Percentiles rank a stretch among this genome's conserved stretches.
phyloP scores from a whole-genome alignment of 345 rosid genomes.

The Dimocarpus longan region DNA sequence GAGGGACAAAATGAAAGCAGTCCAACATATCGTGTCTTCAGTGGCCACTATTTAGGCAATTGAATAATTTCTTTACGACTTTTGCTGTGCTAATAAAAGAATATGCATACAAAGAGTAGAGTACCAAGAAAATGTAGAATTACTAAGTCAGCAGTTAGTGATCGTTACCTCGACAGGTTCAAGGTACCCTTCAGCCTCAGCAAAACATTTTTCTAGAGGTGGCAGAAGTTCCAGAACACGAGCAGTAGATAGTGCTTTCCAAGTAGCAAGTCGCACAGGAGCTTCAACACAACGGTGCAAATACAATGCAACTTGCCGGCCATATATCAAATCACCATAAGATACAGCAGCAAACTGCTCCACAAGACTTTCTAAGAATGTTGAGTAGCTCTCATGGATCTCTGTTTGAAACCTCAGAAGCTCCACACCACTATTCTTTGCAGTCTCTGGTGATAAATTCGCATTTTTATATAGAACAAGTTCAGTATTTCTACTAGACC shows the following conservation, averaged over 20 bases:
- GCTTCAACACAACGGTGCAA: constrained; percentile 70
- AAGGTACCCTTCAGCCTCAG: constrained; percentile 69
- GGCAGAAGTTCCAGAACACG: constrained; percentile 86
- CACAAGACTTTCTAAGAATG: constrained; percentile 69
- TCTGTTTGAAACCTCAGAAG: constrained; percentile 69
- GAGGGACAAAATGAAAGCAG: not conserved
- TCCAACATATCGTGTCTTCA: not conserved
- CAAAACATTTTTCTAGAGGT: constrained; percentile 64
- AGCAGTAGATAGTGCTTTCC: constrained; percentile 66
- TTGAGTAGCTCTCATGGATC: constrained; percentile 72
- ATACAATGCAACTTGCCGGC: constrained; percentile 78
- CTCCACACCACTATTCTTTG: constrained; percentile 27
- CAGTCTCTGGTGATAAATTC: constrained; percentile 24
- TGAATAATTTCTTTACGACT: not conserved
- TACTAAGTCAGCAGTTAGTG: not conserved
- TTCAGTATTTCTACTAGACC: constrained; percentile 24
- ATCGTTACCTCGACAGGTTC: constrained; percentile 75
- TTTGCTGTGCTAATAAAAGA: not conserved
- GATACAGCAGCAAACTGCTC: constrained; percentile 85
- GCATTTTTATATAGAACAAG: not conserved
- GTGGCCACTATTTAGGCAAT: not conserved
- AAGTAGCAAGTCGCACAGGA: constrained; percentile 67
- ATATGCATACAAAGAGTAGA: not conserved
- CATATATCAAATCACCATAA: constrained; percentile 67
- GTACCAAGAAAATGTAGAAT: not conserved